phyloP scores from a whole-genome alignment of 2,329 filamentous ascomycete species.

The Calonectria leucothoes region DNA sequence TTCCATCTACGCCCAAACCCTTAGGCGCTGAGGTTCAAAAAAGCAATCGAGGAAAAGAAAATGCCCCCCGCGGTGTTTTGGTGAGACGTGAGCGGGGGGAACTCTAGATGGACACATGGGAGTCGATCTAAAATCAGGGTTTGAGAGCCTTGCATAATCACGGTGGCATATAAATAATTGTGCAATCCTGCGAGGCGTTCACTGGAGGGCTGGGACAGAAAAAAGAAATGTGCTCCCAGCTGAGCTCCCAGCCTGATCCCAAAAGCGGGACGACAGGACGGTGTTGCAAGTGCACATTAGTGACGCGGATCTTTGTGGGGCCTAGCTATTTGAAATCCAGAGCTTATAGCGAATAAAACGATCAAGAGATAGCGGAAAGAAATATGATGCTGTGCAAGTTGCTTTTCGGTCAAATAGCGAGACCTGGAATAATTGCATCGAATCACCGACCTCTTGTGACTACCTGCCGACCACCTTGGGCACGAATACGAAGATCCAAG shows the following conservation, averaged over 20 bases:
- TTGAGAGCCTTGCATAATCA: not conserved
- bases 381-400: not conserved
- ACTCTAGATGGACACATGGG: no score
- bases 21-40: not conserved
- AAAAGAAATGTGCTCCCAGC: not conserved
- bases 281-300: not conserved
- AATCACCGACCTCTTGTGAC: not conserved
- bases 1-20: not conserved
- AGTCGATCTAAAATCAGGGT: not conserved
- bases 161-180: not conserved
- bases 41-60: not conserved
- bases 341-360: not conserved
- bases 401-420: not conserved
- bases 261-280: not conserved
- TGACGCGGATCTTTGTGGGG: not conserved
- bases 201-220: no score
- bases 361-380: not conserved
- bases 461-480: not conserved
- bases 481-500: not conserved
- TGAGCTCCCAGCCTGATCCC: not conserved
- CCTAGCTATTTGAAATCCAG: not conserved
- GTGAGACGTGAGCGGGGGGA: not conserved
- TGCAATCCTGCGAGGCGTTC: not conserved
- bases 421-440: not conserved
- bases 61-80: not conserved